Base-by-base conservation (phyloP, 306 rosid genomes). In the Trifolium pratense region DNA sequence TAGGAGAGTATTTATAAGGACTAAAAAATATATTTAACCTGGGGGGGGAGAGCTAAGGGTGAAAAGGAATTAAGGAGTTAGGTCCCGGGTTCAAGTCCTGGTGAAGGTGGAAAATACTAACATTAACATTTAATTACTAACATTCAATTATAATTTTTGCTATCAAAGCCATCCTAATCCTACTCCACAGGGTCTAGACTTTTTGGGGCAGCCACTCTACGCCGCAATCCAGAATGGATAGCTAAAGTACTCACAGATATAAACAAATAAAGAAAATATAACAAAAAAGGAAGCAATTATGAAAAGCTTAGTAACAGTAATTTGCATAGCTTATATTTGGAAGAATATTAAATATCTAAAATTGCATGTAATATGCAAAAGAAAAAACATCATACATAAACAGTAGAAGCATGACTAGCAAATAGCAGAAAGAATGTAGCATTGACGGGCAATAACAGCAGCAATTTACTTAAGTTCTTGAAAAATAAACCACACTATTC, bases 341-440 rank as follows among this genome's bases (percentile, higher is more conserved):
- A 83, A 56, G 26, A 67, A 40, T 4, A 31, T 26, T 59, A 36
- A 68, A 64, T 65, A 59, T 59, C 71, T 69, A 12, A 73, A 58
- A 25, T 80, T 34, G 58, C 52, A 62, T 66, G 31, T 20, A 60
- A 45, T 39, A 43, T 46, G 61, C 17, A 31, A 46, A 16, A 16
- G 11, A 3, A 31, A 34, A 68, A 60, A 52, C 67, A 60, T 21
- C 40, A 63, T 16, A 63, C 31, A 65, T 74, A 77, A 40, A 55
- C 57, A 66, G 42, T 6, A 23, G 12, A 70, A 7, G 40, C 13
- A 73, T 45, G 62, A 18, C 16, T 63, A 59, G 79, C 57, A 57
- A 65, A 75, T 63, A 59, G 79, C 63, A 57, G 58, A 75, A 45
- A 75, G 21, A 34, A 59, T 16, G 62, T 36, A 46, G 65, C 18